phyloP scores from a whole-genome alignment of 192 early-diverging fungal species.

The Phycomyces blakesleeanus region DNA sequence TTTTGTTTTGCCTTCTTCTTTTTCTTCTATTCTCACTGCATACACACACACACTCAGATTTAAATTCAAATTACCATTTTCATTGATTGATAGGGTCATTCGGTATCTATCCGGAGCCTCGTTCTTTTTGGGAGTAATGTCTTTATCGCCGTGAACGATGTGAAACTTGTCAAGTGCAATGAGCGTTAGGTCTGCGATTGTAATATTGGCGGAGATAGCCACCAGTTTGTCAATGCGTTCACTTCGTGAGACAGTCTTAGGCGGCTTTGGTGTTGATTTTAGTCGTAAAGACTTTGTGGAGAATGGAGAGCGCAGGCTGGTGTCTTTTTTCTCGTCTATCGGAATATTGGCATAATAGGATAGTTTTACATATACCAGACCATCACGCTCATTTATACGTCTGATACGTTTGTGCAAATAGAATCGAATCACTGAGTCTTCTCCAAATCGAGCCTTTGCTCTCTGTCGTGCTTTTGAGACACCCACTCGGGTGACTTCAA shows the following conservation, averaged over 20 bases:
- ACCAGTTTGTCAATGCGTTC: conserved; percentile 40
- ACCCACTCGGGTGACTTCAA: conserved; percentile 31
- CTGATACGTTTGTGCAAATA: conserved; percentile 47
- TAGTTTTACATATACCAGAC: conserved; percentile 35
- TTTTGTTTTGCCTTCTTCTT: background rate
- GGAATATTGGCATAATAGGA: conserved; percentile 21
- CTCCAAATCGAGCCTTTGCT: conserved; percentile 24
- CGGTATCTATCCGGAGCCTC: background rate
- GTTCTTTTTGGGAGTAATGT: conserved; percentile 27
- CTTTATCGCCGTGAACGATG: conserved; percentile 40
- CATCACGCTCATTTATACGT: conserved; percentile 28
- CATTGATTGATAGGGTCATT: conserved; percentile 12
- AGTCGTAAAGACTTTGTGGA: background rate
- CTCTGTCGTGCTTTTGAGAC: conserved; percentile 22
- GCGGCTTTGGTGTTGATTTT: conserved; percentile 10
- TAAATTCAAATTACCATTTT: conserved; percentile 1
- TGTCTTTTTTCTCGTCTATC: background rate
- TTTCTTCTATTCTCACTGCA: too few relatives aligned
- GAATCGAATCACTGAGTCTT: conserved; percentile 46
- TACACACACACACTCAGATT: too few relatives aligned
- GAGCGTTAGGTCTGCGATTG: conserved; percentile 41
- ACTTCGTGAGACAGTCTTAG: conserved; percentile 1
- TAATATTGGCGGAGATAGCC: conserved; percentile 37
- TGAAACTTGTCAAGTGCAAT: conserved; percentile 50
- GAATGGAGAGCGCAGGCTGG: background rate